Percentiles rank a stretch among this genome's conserved stretches.
These are phyloP conservation scores for Vitis hybrid DNA, from an alignment of 177 flowering plant species.

Conservation along the genomic window DNA sequence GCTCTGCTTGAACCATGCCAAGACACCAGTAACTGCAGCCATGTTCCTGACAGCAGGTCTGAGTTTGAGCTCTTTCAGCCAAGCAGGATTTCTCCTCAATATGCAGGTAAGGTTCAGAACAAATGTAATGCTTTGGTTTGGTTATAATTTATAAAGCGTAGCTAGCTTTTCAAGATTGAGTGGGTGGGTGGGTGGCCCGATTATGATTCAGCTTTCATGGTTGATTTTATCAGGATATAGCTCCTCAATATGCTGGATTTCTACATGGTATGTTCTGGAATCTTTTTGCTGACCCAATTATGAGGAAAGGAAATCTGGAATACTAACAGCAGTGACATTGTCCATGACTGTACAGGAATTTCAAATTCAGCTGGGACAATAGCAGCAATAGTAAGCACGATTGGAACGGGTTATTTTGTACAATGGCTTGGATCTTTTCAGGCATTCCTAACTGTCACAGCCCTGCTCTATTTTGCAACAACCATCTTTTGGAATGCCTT, in stretches of 20 bases:
- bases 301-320: background rate
- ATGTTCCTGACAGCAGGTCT: constrained; percentile 67
- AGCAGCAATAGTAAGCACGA: constrained; percentile 92
- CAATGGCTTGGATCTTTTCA: constrained; percentile 97
- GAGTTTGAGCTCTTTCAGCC: constrained; percentile 93
- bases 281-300: too few species aligned
- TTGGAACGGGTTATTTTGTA: constrained; percentile 92
- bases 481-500: constrained; percentile 81
- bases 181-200: background rate
- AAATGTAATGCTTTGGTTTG: too few species aligned
- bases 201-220: background rate
- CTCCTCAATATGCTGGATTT: constrained; percentile 90
- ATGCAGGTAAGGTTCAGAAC: constrained; percentile 64
- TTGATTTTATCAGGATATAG: constrained; percentile 70
- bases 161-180: background rate
- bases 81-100: constrained; percentile 95
- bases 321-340: background rate
- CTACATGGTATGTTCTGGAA: constrained; percentile 70
- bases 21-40: constrained; percentile 67
- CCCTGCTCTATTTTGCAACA: constrained; percentile 69
- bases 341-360: constrained; percentile 51
- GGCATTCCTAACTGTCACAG: constrained; percentile 85
- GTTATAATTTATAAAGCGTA: too few species aligned
- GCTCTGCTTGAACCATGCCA: constrained; percentile 77
- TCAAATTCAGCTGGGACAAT: constrained; percentile 85